phyloP scores from a whole-genome alignment of 306 rosid genomes.

The Psophocarpus tetragonolobus region DNA sequence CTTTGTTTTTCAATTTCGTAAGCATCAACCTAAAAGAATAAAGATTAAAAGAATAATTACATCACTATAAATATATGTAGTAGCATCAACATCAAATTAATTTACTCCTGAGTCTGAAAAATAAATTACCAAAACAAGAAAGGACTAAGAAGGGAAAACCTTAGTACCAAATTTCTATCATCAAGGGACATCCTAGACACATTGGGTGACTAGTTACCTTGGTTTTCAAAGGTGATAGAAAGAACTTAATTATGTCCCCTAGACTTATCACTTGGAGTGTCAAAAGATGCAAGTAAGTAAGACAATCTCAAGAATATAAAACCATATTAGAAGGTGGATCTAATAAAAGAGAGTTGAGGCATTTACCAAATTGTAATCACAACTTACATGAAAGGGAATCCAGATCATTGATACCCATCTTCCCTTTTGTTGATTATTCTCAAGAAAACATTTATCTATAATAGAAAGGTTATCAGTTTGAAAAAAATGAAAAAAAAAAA shows the following conservation, averaged over 20 bases:
- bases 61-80: no score
- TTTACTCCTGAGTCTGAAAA: background rate
- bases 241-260: conserved; percentile 87
- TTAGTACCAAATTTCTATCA: conserved; percentile 76
- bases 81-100: no score
- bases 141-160: conserved; percentile 6
- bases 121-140: background rate
- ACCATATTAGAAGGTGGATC: background rate
- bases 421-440: conserved; percentile 89
- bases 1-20: no score
- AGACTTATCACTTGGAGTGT: conserved; percentile 80
- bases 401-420: conserved; percentile 98
- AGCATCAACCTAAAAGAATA: no score
- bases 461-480: background rate
- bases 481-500: conserved; percentile 19
- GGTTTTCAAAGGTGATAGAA: conserved; percentile 76
- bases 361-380: background rate
- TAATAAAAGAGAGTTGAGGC: conserved; percentile 14
- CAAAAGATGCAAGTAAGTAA: conserved; percentile 11
- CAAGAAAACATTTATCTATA: conserved; percentile 82
- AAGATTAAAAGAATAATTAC: no score
- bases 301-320: conserved; percentile 5
- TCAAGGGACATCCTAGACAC: conserved; percentile 92
- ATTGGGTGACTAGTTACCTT: conserved; percentile 78
- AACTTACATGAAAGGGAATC: conserved; percentile 95